Conservation (phyloP, 495 filamentous ascomycete genomes). For the Neurospora sp. region DNA sequence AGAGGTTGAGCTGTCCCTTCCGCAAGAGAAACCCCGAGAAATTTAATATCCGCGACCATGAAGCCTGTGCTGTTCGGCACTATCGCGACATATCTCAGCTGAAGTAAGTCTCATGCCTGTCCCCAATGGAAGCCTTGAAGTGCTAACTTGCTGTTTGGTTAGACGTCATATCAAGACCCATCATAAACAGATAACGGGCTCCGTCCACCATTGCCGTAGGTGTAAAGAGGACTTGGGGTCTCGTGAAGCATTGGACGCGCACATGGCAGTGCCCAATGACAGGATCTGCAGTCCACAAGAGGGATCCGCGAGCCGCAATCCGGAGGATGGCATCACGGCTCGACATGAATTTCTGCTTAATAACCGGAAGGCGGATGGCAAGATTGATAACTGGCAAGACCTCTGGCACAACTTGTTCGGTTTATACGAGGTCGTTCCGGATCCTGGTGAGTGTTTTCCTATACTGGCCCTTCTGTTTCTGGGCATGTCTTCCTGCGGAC, state of each 20-base stretch:
- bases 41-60: slow-evolving; percentile 27
- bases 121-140: not conserved
- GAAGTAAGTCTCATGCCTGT: slow-evolving; percentile 15
- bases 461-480: not conserved
- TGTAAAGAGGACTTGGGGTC: slow-evolving; percentile 12
- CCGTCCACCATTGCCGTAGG: slow-evolving; percentile 12
- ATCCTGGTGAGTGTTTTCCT: slow-evolving; percentile 5
- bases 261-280: slow-evolving; percentile 5
- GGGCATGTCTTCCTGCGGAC: not conserved
- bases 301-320: slow-evolving; percentile 7
- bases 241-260: slow-evolving; percentile 8
- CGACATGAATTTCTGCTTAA: slow-evolving; percentile 15
- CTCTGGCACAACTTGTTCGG: slow-evolving; percentile 20
- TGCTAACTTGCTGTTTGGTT: not conserved
- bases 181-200: slow-evolving; percentile 9
- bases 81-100: slow-evolving; percentile 18
- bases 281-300: slow-evolving; percentile 12
- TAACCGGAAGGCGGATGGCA: slow-evolving; percentile 15
- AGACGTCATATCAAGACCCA: slow-evolving; percentile 23
- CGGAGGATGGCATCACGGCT: slow-evolving; percentile 21
- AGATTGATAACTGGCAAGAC: slow-evolving; percentile 17
- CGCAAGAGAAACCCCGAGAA: slow-evolving; percentile 28
- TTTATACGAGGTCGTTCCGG: slow-evolving; percentile 2
- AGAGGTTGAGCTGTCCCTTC: slow-evolving; percentile 24
- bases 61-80: slow-evolving; percentile 17